Conservation (phyloP, 345 rosid genomes). For the Pelargonium nanum region DNA sequence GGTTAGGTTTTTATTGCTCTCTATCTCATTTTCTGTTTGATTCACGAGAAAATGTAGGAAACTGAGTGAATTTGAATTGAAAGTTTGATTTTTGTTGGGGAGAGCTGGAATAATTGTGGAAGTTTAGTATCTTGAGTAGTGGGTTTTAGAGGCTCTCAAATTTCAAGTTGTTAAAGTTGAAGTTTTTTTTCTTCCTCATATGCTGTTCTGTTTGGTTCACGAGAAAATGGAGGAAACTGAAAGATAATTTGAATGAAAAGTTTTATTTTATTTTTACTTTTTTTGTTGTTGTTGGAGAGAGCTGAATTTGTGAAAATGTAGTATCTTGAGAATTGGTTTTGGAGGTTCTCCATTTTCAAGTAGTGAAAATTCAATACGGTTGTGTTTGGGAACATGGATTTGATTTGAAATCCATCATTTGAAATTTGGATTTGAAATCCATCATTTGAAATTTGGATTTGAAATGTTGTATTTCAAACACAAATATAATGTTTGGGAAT, state of each 20-base stretch:
- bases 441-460: no score
- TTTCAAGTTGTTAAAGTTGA: background rate
- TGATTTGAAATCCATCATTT: no score
- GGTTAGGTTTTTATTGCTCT: slow-evolving; percentile 26
- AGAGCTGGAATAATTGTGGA: background rate
- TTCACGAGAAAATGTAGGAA: no score
- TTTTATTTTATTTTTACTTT: no score
- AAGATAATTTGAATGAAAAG: background rate
- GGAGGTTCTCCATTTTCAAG: background rate
- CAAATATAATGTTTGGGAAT: no score
- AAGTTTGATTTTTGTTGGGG: background rate
- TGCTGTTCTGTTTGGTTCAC: slow-evolving; percentile 1
- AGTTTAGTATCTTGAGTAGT: background rate
- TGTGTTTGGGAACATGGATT: no score
- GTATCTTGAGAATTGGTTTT: background rate
- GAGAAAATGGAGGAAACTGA: background rate
- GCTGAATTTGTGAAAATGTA: background rate
- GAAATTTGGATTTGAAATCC: no score
- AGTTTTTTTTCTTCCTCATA: background rate
- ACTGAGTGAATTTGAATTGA: background rate
- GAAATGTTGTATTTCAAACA: no score
- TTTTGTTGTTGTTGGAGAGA: no score
- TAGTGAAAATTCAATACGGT: background rate
- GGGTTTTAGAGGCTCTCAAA: background rate
- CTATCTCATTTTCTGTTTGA: background rate